phyloP scores from a whole-genome alignment of 2,329 filamentous ascomycete genomes.

The Colletotrichum tofieldiae region DNA sequence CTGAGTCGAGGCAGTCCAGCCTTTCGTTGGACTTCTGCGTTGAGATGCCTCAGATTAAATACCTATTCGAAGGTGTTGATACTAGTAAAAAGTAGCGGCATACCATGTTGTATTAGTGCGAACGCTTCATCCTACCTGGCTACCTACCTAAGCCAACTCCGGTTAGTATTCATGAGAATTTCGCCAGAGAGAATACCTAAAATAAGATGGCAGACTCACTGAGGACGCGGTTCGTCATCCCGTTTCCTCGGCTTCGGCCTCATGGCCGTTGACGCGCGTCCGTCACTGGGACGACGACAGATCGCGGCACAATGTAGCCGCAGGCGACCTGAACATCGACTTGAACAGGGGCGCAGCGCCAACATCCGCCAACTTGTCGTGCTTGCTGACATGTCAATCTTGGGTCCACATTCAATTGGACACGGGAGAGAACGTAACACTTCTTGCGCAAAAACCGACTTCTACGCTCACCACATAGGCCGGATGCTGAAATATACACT shows the following conservation, averaged over 20 bases:
- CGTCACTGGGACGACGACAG: conserved; percentile 21
- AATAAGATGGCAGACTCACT: not conserved
- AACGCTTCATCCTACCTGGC: not conserved
- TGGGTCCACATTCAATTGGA: not conserved
- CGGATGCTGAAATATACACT: not conserved
- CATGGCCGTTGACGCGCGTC: conserved; percentile 21
- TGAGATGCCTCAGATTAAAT: not conserved
- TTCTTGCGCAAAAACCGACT: not conserved
- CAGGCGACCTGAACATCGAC: not conserved
- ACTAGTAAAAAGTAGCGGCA: not conserved
- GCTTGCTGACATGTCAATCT: not conserved
- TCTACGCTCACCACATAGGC: not conserved
- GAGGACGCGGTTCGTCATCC: not conserved
- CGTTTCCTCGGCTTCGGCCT: not conserved
- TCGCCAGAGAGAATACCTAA: too few species aligned
- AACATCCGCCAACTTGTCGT: not conserved
- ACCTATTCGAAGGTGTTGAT: not conserved
- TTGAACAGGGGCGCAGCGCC: not conserved
- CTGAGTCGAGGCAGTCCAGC: too few species aligned
- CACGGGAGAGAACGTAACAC: not conserved
- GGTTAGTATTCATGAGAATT: not conserved
- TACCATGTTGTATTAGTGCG: not conserved
- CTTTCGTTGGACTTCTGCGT: not conserved
- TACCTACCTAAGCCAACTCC: too few species aligned
- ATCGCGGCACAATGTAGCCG: not conserved